phyloP scores from a whole-genome alignment of 257 asterid genomes.

The Penstemon newberryi region DNA sequence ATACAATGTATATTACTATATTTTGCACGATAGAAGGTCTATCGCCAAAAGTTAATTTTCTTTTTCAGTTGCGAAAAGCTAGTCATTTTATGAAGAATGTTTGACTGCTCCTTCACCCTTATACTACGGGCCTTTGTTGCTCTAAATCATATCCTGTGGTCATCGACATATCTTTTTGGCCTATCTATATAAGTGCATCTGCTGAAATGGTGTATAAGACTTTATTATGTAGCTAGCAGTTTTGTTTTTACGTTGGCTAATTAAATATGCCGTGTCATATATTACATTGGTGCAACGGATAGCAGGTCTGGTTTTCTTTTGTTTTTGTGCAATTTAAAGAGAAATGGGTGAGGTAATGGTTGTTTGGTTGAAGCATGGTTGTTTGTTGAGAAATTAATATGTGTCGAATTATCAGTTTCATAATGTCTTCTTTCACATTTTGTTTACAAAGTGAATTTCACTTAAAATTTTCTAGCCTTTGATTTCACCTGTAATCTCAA shows the following conservation, averaged over 20 bases:
- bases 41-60: background rate
- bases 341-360: slow-evolving; percentile 30
- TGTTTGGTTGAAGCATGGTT: slow-evolving; percentile 39
- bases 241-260: slow-evolving; percentile 29
- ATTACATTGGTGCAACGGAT: slow-evolving; percentile 34
- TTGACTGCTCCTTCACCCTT: slow-evolving; percentile 1
- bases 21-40: background rate
- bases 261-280: slow-evolving; percentile 30
- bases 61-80: background rate
- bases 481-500: slow-evolving; percentile 13
- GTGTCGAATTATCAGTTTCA: slow-evolving; percentile 8
- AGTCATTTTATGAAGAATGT: background rate
- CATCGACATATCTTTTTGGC: slow-evolving; percentile 16
- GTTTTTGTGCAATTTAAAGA: slow-evolving; percentile 38
- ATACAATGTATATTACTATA: background rate
- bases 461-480: background rate
- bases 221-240: background rate
- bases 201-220: slow-evolving; percentile 15
- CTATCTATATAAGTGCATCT: slow-evolving; percentile 10
- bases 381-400: slow-evolving; percentile 27
- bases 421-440: background rate
- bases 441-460: background rate
- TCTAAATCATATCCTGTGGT: slow-evolving; percentile 4
- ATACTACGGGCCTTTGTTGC: background rate
- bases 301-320: slow-evolving; percentile 21